These are phyloP conservation scores for Phytophthora palmivora DNA, from an alignment of 352 stramenopile species.

Conservation along the genomic window DNA sequence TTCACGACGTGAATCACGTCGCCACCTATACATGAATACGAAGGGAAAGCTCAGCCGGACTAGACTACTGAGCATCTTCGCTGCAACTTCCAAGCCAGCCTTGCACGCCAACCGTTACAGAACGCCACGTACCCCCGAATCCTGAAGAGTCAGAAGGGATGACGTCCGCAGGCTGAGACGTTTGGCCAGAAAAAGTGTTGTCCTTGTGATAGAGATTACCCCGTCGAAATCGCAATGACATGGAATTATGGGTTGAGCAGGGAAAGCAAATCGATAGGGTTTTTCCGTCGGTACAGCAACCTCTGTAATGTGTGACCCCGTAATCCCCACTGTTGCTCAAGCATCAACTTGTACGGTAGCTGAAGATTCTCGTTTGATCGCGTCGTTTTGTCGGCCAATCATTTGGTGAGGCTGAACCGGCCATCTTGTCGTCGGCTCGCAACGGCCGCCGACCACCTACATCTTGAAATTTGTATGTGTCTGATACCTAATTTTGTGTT, in stretches of 20 bases:
- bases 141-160: conserved; percentile 38
- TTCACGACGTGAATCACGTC: not conserved
- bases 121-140: conserved; percentile 32
- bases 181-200: conserved; percentile 28
- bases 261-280: too few species aligned
- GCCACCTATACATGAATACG: conserved; percentile 2
- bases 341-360: conserved; percentile 7
- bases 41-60: conserved; percentile 10
- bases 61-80: conserved; percentile 3
- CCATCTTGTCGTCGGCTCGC: conserved; percentile 6
- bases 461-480: not conserved
- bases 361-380: not conserved
- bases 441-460: not conserved
- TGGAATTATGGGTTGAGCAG: not conserved
- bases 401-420: conserved; percentile 8
- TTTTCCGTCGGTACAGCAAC: too few species aligned
- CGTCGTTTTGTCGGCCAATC: conserved; percentile 17
- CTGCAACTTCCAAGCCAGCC: conserved; percentile 12
- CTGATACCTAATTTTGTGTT: not conserved
- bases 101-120: conserved; percentile 25
- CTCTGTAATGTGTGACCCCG: not conserved
- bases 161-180: conserved; percentile 28
- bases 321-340: not conserved
- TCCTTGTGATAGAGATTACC: not conserved
- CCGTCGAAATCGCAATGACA: not conserved